Percentiles rank a stretch among this genome's conserved stretches.
phyloP scores from a whole-genome alignment of 1,284 basidiomycete species.

The Apiotrichum porosum region DNA sequence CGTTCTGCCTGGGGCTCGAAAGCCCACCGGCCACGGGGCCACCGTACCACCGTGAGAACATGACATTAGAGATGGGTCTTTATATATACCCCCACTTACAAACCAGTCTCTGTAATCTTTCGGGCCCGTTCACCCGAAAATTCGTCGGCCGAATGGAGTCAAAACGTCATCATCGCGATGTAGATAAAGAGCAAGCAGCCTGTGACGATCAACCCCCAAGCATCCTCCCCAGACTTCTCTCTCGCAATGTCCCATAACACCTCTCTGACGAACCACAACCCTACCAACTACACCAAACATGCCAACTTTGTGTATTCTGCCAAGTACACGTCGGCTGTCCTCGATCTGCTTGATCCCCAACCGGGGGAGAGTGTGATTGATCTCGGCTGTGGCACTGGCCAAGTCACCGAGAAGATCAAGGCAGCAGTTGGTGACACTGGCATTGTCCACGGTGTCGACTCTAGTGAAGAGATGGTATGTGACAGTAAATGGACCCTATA shows the following conservation, averaged over 20 bases:
- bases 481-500: not conserved
- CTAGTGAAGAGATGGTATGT: constrained; percentile 66
- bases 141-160: too few species aligned
- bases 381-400: constrained; percentile 76
- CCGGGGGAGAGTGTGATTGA: constrained; percentile 69
- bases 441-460: constrained; percentile 63
- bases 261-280: constrained; percentile 31
- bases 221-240: too few species aligned
- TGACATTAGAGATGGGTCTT: too few species aligned
- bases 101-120: too few species aligned
- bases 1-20: too few species aligned
- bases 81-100: too few species aligned
- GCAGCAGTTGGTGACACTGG: constrained; percentile 57
- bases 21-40: too few species aligned
- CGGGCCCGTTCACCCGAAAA: too few species aligned
- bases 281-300: constrained; percentile 42
- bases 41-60: too few species aligned
- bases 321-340: constrained; percentile 59
- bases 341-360: constrained; percentile 59
- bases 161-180: too few species aligned
- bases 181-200: too few species aligned
- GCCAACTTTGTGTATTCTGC: constrained; percentile 66
- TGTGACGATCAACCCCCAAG: too few species aligned
- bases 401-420: constrained; percentile 61
- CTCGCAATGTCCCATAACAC: not conserved